Evolutionary conservation across 257 asterid genomes (phyloP), one percentile per base, ranked within the genome.

Genomic region (Buddleja alternifolia): DNA sequence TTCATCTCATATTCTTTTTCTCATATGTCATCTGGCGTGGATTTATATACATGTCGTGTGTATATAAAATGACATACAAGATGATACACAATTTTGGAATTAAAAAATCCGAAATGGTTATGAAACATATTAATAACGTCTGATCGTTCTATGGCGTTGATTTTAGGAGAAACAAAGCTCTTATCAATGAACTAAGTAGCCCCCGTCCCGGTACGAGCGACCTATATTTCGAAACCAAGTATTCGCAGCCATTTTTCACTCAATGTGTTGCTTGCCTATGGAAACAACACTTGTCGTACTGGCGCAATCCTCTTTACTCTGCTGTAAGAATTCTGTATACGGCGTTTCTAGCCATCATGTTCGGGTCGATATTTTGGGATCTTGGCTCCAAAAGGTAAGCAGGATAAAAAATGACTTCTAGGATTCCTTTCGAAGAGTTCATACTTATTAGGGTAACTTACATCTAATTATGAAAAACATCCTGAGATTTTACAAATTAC

Each of bases 161-260:
- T 3, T 45, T 46, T 40, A 77, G 83, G 76, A 79, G 77, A 39
- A 84, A 80, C 70, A 84, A 81, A 76, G 77, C 75, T 21, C 51
- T 77, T 12, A 78, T 84, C 46, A 39, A 44, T 2, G 88, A 81
- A 60, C 59, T 81, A 44, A 75, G 84, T 63, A 45, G 46, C 2
- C 93, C 93, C 0, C 68, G 51, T 1, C 79, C 82, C 0, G 88
- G 81, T 4, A 44, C 81, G 3, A 57, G 8, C 29, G 93, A 86
- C 41, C 77, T 86, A n/a, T 69, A 80, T 37, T 86, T 86, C 44
- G 60, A 53, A 7, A 75, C 80, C 37, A 44, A 75, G 51, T 86
- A 73, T 75, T 71, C 90, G 2, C 93, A 86, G 70, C 59, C 82
- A 8, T 75, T 82, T 6, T 24, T 58, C 21, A 39, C 29, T n/a